Evolutionary conservation across 129 eudicot genomes (phyloP).

Genomic region (Centella asiatica): DNA sequence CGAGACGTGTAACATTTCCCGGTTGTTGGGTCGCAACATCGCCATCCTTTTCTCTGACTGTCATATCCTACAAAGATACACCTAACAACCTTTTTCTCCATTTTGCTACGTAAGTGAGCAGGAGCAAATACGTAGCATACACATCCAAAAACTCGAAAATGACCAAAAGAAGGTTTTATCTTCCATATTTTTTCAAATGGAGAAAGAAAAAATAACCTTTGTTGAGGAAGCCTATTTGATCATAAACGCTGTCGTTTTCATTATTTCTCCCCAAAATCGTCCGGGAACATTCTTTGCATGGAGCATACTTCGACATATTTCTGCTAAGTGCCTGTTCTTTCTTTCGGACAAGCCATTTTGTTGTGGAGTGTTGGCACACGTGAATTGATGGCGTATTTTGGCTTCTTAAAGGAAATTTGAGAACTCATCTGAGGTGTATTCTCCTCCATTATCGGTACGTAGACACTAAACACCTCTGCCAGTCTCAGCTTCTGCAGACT

Average conservation of each 20-base stretch:
- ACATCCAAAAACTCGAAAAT: conserved; percentile 19
- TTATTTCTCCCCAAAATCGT: conserved; percentile 10
- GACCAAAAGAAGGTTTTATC: not conserved
- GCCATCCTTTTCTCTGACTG: conserved; percentile 19
- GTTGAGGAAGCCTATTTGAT: not conserved
- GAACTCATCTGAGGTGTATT: no score
- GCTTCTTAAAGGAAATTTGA: not conserved
- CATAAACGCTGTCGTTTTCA: conserved; percentile 1
- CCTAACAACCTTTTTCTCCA: no score
- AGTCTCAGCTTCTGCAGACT: not conserved
- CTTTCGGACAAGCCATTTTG: not conserved
- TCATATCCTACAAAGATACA: conserved; percentile 20
- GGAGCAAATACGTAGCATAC: no score
- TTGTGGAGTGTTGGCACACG: not conserved
- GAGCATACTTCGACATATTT: not conserved
- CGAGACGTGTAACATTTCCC: conserved; percentile 6
- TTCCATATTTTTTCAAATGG: conserved; percentile 2
- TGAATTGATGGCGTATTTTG: conserved; percentile 1
- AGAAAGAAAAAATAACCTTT: conserved; percentile 5
- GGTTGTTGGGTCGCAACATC: conserved; percentile 10
- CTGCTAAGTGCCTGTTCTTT: conserved; percentile 2
- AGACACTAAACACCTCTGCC: no score
- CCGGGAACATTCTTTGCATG: conserved; percentile 6
- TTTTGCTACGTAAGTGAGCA: no score
- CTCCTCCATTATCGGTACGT: no score